phyloP scores from a whole-genome alignment of 2,329 filamentous ascomycete species.

The Tympanopsis confertula region DNA sequence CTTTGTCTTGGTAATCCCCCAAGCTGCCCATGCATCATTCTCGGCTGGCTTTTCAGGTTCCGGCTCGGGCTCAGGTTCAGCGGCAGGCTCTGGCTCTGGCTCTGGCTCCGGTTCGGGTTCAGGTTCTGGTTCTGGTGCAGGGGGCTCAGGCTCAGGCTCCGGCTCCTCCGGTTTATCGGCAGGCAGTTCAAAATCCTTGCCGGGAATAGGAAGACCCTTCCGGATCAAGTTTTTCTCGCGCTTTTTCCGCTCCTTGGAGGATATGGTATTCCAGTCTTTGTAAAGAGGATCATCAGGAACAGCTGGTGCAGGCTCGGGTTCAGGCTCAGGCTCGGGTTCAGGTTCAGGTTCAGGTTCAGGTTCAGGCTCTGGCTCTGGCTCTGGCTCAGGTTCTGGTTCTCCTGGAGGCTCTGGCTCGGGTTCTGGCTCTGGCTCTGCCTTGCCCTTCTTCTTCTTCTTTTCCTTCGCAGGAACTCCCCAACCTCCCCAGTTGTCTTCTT shows the following conservation, averaged over 20 bases:
- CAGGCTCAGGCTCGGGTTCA: neutral
- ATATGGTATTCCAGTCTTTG: conserved; percentile 1
- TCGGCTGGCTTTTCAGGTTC: conserved; percentile 5
- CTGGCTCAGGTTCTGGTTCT: conserved; percentile 10
- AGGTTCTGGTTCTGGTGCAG: neutral
- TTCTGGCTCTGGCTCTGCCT: conserved; percentile 6
- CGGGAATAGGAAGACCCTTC: conserved; percentile 16
- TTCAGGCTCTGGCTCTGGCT: conserved; percentile 10
- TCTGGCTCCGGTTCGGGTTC: neutral
- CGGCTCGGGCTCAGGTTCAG: neutral
- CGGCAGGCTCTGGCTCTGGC: neutral
- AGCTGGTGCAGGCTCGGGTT: neutral
- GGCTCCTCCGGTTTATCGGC: neutral
- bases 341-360: conserved; percentile 3
- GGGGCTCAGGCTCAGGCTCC: neutral
- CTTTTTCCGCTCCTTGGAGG: conserved; percentile 6
- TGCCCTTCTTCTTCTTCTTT: conserved; percentile 23
- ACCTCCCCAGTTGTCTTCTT: neutral
- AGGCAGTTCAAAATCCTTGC: conserved; percentile 5
- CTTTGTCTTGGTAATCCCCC: conserved; percentile 15
- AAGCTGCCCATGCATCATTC: conserved; percentile 15
- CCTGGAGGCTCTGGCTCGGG: conserved; percentile 6
- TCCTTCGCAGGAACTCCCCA: conserved; percentile 14
- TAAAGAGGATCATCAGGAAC: conserved; percentile 1
- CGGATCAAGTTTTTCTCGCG: conserved; percentile 4